A percentile compares a stretch with the other conserved stretches of the same genome.
Conservation (phyloP, 495 filamentous ascomycete species). For the Hypomontagnella submonticulosa region DNA sequence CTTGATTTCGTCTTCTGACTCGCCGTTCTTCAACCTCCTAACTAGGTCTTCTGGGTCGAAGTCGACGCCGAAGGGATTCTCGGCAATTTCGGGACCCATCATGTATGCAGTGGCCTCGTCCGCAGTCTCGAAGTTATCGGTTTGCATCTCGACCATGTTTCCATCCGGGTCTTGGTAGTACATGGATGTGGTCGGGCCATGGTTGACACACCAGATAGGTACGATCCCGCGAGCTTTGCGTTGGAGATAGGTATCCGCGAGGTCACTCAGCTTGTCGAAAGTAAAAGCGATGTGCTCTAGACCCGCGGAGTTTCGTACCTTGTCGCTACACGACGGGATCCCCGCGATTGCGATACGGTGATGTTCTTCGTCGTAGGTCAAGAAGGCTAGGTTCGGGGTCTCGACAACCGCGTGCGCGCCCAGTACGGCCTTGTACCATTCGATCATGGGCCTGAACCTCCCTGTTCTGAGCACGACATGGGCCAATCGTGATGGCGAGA, state of each 20-base stretch:
- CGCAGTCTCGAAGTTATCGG: constrained; percentile 54
- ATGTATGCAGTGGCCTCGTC: constrained; percentile 54
- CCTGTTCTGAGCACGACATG: constrained; percentile 48
- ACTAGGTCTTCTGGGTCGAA: constrained; percentile 55
- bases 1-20: constrained; percentile 47
- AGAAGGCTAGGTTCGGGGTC: constrained; percentile 47
- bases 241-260: constrained; percentile 48
- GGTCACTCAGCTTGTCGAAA: constrained; percentile 47
- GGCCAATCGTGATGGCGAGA: constrained; percentile 40
- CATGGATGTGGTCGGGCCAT: constrained; percentile 56
- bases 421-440: constrained; percentile 52
- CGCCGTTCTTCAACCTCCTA: constrained; percentile 47
- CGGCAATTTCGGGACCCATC: constrained; percentile 23
- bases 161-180: constrained; percentile 63
- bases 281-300: constrained; percentile 57
- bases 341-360: constrained; percentile 56
- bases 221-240: constrained; percentile 50
- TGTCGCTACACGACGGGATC: constrained; percentile 41
- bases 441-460: constrained; percentile 43
- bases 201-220: constrained; percentile 58
- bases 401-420: constrained; percentile 40
- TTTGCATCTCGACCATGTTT: constrained; percentile 59
- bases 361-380: constrained; percentile 60
- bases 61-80: constrained; percentile 54
- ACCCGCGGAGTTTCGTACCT: constrained; percentile 40